A percentile compares a stretch with the other conserved stretches of the same genome.
Evolutionary conservation across 352 stramenopile genomes (phyloP).

Genomic region (Phytophthora rubi): DNA sequence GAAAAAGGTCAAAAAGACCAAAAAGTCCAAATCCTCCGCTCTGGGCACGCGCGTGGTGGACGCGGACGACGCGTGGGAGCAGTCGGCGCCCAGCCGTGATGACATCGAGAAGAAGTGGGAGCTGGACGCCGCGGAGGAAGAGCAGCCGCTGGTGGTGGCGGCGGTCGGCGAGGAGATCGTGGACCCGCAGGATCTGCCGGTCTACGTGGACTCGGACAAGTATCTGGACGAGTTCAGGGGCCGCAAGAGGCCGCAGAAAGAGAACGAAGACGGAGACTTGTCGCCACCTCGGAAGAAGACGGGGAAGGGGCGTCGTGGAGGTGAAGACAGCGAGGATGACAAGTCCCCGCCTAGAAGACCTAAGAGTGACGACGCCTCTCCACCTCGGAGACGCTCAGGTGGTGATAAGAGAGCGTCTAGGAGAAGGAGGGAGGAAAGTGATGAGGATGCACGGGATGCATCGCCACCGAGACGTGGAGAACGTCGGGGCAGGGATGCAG

Average conservation of each 20-base stretch:
- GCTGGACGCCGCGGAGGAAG: conserved; percentile 57
- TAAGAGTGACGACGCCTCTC: conserved; percentile 37
- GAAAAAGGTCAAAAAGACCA: conserved; percentile 67
- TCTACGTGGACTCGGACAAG: conserved; percentile 77
- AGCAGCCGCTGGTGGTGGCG: conserved; percentile 44
- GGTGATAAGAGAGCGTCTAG: neutral
- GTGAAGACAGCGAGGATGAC: conserved; percentile 32
- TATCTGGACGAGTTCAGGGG: conserved; percentile 60
- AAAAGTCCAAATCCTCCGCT: conserved; percentile 31
- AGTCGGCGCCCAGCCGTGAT: conserved; percentile 49
- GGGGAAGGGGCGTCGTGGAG: conserved; percentile 15
- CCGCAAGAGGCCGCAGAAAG: conserved; percentile 31
- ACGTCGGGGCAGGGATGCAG: conserved; percentile 8
- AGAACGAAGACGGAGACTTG: conserved; percentile 39
- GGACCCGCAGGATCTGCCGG: conserved; percentile 69
- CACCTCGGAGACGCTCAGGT: conserved; percentile 28
- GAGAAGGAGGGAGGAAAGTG: conserved; percentile 17
- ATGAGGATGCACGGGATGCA: conserved; percentile 16
- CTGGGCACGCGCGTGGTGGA: conserved; percentile 59
- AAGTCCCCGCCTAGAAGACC: conserved; percentile 38
- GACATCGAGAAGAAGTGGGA: conserved; percentile 72
- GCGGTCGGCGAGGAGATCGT: conserved; percentile 54
- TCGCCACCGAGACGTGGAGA: conserved; percentile 32
- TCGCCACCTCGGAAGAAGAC: conserved; percentile 58
- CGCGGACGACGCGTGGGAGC: conserved; percentile 62